A percentile compares a stretch with the other conserved stretches of the same genome.
phyloP scores from a whole-genome alignment of 805 yeast species.

The Cyberlindnera veronae region DNA sequence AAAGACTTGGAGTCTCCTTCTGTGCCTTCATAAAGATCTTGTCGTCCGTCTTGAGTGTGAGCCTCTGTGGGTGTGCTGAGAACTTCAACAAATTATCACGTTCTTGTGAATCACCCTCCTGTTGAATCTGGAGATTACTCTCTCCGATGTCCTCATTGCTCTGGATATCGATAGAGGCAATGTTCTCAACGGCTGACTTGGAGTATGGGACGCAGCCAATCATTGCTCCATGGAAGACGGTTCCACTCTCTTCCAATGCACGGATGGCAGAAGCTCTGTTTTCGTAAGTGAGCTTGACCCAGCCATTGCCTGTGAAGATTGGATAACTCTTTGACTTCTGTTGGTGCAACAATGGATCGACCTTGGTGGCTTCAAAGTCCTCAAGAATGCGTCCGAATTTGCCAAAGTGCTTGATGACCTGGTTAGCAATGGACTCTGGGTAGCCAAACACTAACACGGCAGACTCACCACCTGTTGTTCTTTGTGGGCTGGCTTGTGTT shows the following conservation, averaged over 20 bases:
- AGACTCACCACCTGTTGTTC: slow-evolving; percentile 36
- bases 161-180: slow-evolving; percentile 42
- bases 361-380: slow-evolving; percentile 50
- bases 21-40: slow-evolving; percentile 33
- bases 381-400: slow-evolving; percentile 81
- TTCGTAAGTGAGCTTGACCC: slow-evolving; percentile 89
- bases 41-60: slow-evolving; percentile 41
- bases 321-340: slow-evolving; percentile 45
- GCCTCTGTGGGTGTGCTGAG: slow-evolving; percentile 20
- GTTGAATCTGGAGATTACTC: slow-evolving; percentile 17
- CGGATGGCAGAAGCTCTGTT: slow-evolving; percentile 72
- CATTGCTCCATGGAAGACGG: slow-evolving; percentile 58
- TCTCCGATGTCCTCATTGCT: slow-evolving; percentile 49
- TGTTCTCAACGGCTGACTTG: slow-evolving; percentile 56
- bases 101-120: slow-evolving; percentile 8
- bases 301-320: slow-evolving; percentile 77
- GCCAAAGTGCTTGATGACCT: slow-evolving; percentile 67
- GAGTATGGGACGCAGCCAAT: slow-evolving; percentile 71
- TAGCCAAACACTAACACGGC: slow-evolving; percentile 88
- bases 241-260: slow-evolving; percentile 83
- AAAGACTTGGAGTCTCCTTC: slow-evolving; percentile 16
- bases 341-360: slow-evolving; percentile 24
- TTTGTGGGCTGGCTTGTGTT: slow-evolving; percentile 1
- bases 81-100: slow-evolving; percentile 16
- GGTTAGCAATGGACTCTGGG: slow-evolving; percentile 68